Conservation (phyloP, 2,329 filamentous ascomycete genomes). For the Corniculantispora saksenae region DNA sequence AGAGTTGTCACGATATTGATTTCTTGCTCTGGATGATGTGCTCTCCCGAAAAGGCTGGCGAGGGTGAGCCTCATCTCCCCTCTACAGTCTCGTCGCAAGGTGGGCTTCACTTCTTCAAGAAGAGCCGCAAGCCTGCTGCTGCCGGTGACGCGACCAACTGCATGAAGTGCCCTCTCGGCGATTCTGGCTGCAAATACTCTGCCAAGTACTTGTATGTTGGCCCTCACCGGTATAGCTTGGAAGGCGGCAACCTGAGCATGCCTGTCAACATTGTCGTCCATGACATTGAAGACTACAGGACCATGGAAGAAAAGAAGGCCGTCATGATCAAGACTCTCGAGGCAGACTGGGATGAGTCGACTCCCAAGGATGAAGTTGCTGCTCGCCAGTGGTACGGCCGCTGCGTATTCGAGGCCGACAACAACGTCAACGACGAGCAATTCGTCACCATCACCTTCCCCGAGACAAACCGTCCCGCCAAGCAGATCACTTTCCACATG, state of each 20-base stretch:
- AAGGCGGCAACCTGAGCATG: constrained; percentile 70
- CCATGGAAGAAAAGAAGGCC: constrained; percentile 39
- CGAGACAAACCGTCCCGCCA: constrained; percentile 66
- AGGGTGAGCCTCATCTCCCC: constrained; percentile 67
- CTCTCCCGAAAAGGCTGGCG: constrained; percentile 57
- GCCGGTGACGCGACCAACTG: constrained; percentile 86
- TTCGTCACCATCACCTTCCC: constrained; percentile 87
- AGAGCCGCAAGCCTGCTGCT: constrained; percentile 69
- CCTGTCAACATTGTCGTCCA: constrained; percentile 87
- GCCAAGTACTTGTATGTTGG: constrained; percentile 81
- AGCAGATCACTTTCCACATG: constrained; percentile 92
- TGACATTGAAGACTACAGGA: constrained; percentile 79
- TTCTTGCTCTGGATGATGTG: constrained; percentile 88
- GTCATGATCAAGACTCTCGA: constrained; percentile 46
- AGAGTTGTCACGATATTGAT: constrained; percentile 96
- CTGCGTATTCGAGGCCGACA: constrained; percentile 93
- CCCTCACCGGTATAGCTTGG: constrained; percentile 58
- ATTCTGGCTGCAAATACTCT: constrained; percentile 79
- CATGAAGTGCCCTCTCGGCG: constrained; percentile 67
- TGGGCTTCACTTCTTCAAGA: constrained; percentile 75
- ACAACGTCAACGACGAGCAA: constrained; percentile 92
- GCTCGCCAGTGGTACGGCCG: constrained; percentile 79
- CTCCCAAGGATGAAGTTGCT: constrained; percentile 48
- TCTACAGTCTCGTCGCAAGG: constrained; percentile 75
- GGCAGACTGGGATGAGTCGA: constrained; percentile 55